Conservation (phyloP, 2,329 filamentous ascomycete species). For the Trichoderma semiorbis region DNA sequence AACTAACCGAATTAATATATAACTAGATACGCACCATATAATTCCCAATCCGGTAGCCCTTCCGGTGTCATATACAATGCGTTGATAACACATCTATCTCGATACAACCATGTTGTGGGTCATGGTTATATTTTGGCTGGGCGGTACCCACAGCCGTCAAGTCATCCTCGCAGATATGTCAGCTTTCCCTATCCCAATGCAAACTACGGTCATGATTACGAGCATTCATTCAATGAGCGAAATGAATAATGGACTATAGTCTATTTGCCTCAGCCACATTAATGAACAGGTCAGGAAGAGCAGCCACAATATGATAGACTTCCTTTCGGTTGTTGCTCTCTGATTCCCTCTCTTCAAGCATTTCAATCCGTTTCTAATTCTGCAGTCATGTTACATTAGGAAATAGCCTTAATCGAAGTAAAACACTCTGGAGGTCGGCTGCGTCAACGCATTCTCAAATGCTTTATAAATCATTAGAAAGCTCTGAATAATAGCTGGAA, state of each 20-base stretch:
- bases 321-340: neutral
- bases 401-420: neutral
- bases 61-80: neutral
- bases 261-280: neutral
- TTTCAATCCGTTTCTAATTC: neutral
- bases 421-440: neutral
- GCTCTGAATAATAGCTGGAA: neutral
- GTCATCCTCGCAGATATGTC: neutral
- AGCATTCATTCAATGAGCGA: no score
- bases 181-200: neutral
- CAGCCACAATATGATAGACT: neutral
- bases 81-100: neutral
- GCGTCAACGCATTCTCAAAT: neutral
- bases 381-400: neutral
- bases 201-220: accelerated
- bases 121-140: neutral
- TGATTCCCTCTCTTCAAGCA: neutral
- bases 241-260: neutral
- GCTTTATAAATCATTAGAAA: neutral
- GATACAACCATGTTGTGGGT: neutral
- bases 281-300: neutral
- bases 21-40: neutral
- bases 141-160: neutral
- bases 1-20: neutral
- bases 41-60: neutral